Base-by-base conservation (phyloP, 108 stramenopile genomes). In the Bacterosira constricta region DNA sequence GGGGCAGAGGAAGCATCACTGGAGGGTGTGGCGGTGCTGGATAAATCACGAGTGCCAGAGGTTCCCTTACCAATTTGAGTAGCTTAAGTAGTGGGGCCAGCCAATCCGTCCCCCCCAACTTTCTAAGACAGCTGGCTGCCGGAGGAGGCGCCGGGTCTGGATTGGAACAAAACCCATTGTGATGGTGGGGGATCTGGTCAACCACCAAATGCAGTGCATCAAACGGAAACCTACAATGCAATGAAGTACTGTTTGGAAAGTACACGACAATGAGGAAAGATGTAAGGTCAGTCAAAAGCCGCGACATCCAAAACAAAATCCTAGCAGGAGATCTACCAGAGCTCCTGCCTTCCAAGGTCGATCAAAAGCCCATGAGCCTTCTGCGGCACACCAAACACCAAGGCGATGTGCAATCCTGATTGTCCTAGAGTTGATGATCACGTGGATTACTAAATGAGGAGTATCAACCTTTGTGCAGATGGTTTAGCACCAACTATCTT, bases 351-450 rank as follows among this genome's bases (percentile, higher is more conserved):
- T 41, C 42, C 39, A 39, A 61, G 25, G 11, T 26, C 9, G 60
- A 39, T 25, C 3, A 5, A 5, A 58, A 58, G 4, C 34, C 38
- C 27, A 38, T 61, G 35, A 42, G 60, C 60, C 60, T 61, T 1
- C 18, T 39, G 2, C 42, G 42, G 38, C 60, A 61, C 39, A 29
- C 27, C n/a, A n/a, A n/a, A n/a, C n/a, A n/a, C n/a, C 4, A 61
- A 61, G 26, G 60, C 39, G 27, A 7, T 39, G 37, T 61, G 60
- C 60, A 61, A 61, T 23, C 3, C 39, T 6, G 23, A 39, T 6
- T 61, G 60, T 20, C 60, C 60, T 8, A 2, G 35, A 0, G 20
- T 0, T 53, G 27, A 6, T 12, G 13, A 13, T 27, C 51, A 30
- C 26, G 7, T n/a, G n/a, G n/a, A n/a, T n/a, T n/a, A n/a, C n/a